Evolutionary conservation across 192 early-diverging fungal species (phyloP).

Genomic region (Entomortierella lignicola): DNA sequence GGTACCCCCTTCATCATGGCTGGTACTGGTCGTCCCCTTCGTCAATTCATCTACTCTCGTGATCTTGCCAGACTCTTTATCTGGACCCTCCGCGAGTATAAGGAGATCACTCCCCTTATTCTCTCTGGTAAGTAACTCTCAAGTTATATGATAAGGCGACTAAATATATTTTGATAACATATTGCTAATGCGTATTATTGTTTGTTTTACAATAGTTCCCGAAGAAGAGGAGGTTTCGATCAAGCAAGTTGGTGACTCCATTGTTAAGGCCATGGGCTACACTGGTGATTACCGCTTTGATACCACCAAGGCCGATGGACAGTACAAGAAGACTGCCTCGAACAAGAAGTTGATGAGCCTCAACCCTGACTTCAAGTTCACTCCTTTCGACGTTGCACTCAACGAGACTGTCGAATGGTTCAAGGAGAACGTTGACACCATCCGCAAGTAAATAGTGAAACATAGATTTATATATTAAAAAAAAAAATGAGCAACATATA

Average conservation of each 20-base stretch:
- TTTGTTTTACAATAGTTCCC: constrained; percentile 59
- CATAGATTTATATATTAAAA: too few relatives aligned
- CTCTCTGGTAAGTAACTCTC: constrained; percentile 70
- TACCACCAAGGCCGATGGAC: constrained; percentile 78
- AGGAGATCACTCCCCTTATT: constrained; percentile 84
- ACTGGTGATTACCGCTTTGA: constrained; percentile 77
- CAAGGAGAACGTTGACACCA: constrained; percentile 72
- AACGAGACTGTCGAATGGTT: constrained; percentile 82
- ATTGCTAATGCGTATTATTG: neutral
- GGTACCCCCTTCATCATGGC: constrained; percentile 78
- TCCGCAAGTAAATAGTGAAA: constrained; percentile 61
- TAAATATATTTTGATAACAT: neutral
- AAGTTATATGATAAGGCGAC: neutral
- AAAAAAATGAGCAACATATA: neutral
- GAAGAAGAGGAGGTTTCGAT: constrained; percentile 85
- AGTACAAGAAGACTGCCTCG: constrained; percentile 89
- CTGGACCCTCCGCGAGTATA: constrained; percentile 84
- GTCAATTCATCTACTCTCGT: constrained; percentile 86
- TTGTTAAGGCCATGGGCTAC: constrained; percentile 77
- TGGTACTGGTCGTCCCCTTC: constrained; percentile 81
- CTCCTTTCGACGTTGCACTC: constrained; percentile 76
- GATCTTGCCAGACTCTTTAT: constrained; percentile 85
- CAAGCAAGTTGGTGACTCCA: constrained; percentile 79
- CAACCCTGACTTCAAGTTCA: constrained; percentile 83
- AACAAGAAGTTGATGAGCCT: constrained; percentile 78